phyloP scores from a whole-genome alignment of 176 grass and related monocot species.

The Bromus sterilis region DNA sequence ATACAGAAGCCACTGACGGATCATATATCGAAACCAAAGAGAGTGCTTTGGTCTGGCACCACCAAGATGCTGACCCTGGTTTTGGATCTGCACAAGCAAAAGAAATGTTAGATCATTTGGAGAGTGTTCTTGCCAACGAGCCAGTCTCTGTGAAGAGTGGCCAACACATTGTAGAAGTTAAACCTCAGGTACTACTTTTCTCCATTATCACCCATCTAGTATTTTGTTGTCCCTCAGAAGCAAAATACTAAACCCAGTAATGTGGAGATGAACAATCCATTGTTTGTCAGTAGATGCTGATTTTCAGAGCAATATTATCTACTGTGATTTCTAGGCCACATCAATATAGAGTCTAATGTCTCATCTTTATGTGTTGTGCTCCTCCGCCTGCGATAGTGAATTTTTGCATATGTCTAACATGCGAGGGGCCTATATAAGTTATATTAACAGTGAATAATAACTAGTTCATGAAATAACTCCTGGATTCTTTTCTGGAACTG shows the following conservation, averaged over 20 bases:
- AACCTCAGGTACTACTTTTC: conserved; percentile 31
- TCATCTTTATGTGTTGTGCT: neutral
- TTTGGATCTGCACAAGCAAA: conserved; percentile 51
- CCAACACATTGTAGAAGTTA: conserved; percentile 43
- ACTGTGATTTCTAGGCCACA: neutral
- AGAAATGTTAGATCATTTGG: conserved; percentile 40
- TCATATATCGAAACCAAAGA: conserved; percentile 65
- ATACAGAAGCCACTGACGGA: conserved; percentile 64
- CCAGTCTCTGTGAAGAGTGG: conserved; percentile 42
- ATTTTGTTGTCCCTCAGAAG: neutral
- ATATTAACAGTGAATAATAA: neutral
- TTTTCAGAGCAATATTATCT: neutral
- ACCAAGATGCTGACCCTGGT: conserved; percentile 55
- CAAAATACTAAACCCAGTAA: neutral
- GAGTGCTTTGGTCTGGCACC: conserved; percentile 70
- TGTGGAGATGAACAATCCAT: neutral
- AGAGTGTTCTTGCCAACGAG: conserved; percentile 32
- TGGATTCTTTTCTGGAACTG: neutral
- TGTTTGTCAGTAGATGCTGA: neutral
- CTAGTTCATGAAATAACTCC: neutral
- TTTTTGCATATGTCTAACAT: neutral
- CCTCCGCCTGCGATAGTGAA: neutral
- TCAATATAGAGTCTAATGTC: neutral
- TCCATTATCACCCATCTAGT: neutral
- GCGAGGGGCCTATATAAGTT: neutral